A percentile compares a stretch with the other conserved stretches of the same genome.
Evolutionary conservation across 2,329 filamentous ascomycete species (phyloP).

Genomic region (Neurospora sp.): DNA sequence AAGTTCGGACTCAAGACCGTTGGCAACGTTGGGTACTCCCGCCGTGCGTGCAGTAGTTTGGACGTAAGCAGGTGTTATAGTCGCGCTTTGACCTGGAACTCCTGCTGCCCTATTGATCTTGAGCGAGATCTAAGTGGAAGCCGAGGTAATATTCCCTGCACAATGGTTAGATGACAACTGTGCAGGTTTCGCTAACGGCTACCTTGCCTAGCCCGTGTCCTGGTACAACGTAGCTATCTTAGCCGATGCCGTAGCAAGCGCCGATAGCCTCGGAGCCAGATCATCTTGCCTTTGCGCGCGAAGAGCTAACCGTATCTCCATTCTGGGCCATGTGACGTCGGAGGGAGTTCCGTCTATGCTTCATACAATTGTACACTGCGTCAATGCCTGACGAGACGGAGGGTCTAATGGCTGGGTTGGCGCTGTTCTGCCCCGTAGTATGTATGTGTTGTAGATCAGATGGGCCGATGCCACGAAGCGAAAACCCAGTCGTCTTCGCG

Average conservation of each 20-base stretch:
- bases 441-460: neutral
- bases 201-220: neutral
- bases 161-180: neutral
- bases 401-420: neutral
- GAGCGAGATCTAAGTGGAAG: neutral
- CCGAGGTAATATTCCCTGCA: neutral
- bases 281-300: neutral
- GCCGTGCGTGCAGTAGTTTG: neutral
- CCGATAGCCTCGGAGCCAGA: neutral
- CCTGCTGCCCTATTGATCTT: neutral
- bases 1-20: neutral
- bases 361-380: neutral
- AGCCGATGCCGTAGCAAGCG: neutral
- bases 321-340: neutral
- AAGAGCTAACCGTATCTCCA: neutral
- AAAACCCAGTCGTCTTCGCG: neutral
- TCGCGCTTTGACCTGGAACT: neutral
- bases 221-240: neutral
- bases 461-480: neutral
- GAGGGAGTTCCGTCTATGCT: neutral
- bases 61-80: neutral
- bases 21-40: neutral
- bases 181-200: neutral
- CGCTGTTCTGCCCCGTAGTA: neutral
- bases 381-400: neutral